Evolutionary conservation across 164 flowering plant genomes (phyloP), one percentile per base, ranked within the genome.

Genomic region (Umbellularia californica): DNA sequence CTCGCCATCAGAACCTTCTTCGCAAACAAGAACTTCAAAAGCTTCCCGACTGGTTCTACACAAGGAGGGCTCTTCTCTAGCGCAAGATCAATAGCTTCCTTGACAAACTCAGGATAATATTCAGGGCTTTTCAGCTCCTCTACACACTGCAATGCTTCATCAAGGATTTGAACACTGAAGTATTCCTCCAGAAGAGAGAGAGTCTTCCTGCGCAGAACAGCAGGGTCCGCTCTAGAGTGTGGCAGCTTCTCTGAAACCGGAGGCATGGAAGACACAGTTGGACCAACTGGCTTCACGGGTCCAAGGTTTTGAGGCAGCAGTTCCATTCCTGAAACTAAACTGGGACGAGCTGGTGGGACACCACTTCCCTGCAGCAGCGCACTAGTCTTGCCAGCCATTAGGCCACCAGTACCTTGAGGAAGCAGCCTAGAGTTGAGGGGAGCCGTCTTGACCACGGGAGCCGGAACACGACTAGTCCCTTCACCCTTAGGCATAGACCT

Each of bases 131-230:
- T 89, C 51, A 95, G 84, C 77, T 95, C 99, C 82, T 86, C 90
- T 71, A 95, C 87, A 58, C 97, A 95, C 69, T 82, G 87, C n/a
- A 91, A 65, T 0, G 99, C 99, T 79, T 95, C 98, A 51, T 90
- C 92, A 52, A 93, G 75, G 41, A 86, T 71, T 51, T 76, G 79
- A n/a, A 95, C 70, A 70, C 82, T 79, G 81, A 93, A 93, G 76
- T 92, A 95, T 73, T 95, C 99, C 83, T 91, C 92, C 17, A 95
- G 80, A 30, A 95, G 89, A 11, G 97, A 84, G 11, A 77, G 30
- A 13, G 95, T 91, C 77, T 90, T 93, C 73, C 80, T 88, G 67
- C 52, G 77, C 11, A 95, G 87, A 11, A 82, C 92, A 9, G 78
- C 92, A 0, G 63, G 58, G 73, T 83, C 89, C 27, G 75, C 9